A percentile compares a stretch with the other conserved stretches of the same genome.
Conservation (phyloP, 441 rosid species). For the Croton laevigatus region DNA sequence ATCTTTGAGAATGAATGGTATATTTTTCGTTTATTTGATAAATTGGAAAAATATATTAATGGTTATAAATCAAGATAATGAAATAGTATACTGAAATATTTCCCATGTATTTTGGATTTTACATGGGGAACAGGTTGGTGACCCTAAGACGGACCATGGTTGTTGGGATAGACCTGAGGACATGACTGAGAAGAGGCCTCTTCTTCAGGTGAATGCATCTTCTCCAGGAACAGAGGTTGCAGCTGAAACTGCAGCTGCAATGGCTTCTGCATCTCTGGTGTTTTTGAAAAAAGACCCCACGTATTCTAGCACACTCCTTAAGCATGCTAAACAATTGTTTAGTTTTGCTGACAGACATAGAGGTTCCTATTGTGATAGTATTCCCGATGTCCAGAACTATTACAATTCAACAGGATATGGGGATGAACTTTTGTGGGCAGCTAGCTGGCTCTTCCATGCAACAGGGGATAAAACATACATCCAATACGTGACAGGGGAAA, state of each 20-base stretch:
- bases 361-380: conserved; percentile 64
- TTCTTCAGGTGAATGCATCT: conserved; percentile 54
- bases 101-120: background rate
- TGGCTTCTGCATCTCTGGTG: conserved; percentile 92
- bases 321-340: conserved; percentile 75
- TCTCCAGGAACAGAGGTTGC: conserved; percentile 91
- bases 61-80: background rate
- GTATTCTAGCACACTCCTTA: conserved; percentile 70
- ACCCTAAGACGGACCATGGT: conserved; percentile 66
- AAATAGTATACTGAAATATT: background rate
- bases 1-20: background rate
- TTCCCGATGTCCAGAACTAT: conserved; percentile 58
- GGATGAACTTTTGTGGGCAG: conserved; percentile 92
- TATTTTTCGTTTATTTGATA: background rate
- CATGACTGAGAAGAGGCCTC: conserved; percentile 76
- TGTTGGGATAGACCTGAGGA: conserved; percentile 96
- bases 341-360: conserved; percentile 62
- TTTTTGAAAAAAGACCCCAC: conserved; percentile 54
- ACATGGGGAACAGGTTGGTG: conserved; percentile 65
- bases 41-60: background rate
- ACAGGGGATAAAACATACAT: conserved; percentile 70
- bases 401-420: conserved; percentile 87
- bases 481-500: conserved; percentile 50
- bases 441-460: conserved; percentile 92
- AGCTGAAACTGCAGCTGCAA: conserved; percentile 95